phyloP scores from a whole-genome alignment of 164 flowering plant genomes.

The Dillenia turbinata region DNA sequence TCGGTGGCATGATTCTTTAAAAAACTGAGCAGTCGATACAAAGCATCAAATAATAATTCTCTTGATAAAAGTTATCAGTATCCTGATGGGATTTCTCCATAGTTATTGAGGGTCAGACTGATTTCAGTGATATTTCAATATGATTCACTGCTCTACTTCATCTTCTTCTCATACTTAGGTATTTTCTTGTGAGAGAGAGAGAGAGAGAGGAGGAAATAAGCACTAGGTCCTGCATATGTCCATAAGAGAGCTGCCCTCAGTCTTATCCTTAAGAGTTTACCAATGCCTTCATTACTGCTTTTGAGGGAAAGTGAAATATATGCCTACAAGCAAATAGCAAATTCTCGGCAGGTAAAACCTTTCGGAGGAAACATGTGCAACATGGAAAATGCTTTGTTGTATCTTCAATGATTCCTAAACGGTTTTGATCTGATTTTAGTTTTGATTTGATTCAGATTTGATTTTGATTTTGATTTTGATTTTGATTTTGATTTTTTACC shows the following conservation, averaged over 20 bases:
- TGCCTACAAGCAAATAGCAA: constrained; percentile 29
- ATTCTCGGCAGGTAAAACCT: background rate
- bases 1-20: too few species aligned
- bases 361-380: background rate
- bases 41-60: too few species aligned
- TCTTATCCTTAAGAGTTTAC: constrained; percentile 19
- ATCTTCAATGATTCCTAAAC: too few species aligned
- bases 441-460: too few species aligned
- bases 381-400: background rate
- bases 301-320: constrained; percentile 27
- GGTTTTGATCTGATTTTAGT: too few species aligned
- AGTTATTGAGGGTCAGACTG: too few species aligned
- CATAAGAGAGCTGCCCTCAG: constrained; percentile 23
- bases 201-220: constrained; percentile 49
- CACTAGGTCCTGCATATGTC: constrained; percentile 39
- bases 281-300: constrained; percentile 7
- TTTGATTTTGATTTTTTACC: too few species aligned
- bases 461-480: too few species aligned
- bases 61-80: too few species aligned
- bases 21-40: too few species aligned
- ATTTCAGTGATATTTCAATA: too few species aligned
- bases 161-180: constrained; percentile 17
- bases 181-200: constrained; percentile 12
- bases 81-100: too few species aligned
- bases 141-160: constrained; percentile 33